These are phyloP conservation scores for Aspergillus texensis DNA, from an alignment of 2,329 filamentous ascomycete genomes.

Conservation along the genomic window DNA sequence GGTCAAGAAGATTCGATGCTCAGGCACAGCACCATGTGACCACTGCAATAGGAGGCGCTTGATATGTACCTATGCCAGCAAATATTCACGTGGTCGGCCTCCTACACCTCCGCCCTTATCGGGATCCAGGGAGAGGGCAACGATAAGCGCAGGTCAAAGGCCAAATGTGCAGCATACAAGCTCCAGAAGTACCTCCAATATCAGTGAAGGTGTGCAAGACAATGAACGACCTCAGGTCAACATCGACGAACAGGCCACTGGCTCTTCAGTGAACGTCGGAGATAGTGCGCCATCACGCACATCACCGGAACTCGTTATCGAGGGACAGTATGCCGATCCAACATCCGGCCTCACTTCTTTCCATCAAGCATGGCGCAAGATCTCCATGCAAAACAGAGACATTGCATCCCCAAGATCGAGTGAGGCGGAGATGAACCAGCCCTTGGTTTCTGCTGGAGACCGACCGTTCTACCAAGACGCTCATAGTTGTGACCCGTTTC, in stretches of 20 bases:
- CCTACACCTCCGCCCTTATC: constrained; percentile 13
- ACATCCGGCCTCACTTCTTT: constrained; percentile 26
- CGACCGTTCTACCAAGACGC: constrained; percentile 45
- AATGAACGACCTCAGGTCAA: not conserved
- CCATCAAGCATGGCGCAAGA: constrained; percentile 23
- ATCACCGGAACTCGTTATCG: constrained; percentile 20
- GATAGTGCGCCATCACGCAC: constrained; percentile 4
- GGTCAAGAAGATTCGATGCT: constrained; percentile 58
- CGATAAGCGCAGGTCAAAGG: not conserved
- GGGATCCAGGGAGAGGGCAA: not conserved
- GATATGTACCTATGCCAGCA: constrained; percentile 15
- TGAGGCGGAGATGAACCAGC: constrained; percentile 15
- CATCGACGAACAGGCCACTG: not conserved
- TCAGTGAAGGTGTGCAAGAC: not conserved
- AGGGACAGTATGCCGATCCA: constrained; percentile 26
- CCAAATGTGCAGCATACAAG: not conserved
- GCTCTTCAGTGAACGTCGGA: not conserved
- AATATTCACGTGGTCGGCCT: constrained; percentile 17
- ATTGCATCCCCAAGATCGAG: constrained; percentile 4
- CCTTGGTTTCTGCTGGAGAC: constrained; percentile 38
- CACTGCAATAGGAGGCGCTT: constrained; percentile 18
- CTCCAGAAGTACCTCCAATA: not conserved
- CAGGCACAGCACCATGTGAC: constrained; percentile 55
- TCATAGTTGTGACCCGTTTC: constrained; percentile 35
- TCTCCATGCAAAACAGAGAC: constrained; percentile 9